phyloP scores from a whole-genome alignment of 805 yeast genomes.

The Candida montana region DNA sequence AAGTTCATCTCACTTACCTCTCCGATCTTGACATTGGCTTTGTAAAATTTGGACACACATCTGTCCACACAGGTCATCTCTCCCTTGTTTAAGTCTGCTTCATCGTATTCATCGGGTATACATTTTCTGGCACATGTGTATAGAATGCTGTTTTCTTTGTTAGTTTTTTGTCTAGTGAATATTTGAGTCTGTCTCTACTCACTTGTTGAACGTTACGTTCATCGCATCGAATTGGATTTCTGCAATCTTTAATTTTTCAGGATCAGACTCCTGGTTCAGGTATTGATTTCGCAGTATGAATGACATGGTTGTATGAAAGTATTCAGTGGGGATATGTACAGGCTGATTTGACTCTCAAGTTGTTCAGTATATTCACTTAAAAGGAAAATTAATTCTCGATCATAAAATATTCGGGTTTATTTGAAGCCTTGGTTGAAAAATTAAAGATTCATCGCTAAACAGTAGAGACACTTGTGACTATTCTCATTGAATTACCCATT shows the following conservation, averaged over 20 bases:
- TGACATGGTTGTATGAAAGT: conserved; percentile 42
- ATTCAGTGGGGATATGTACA: too few species aligned
- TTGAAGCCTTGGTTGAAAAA: too few species aligned
- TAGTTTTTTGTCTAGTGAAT: too few species aligned
- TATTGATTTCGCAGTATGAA: conserved; percentile 44
- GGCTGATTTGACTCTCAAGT: too few species aligned
- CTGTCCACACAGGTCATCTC: conserved; percentile 79
- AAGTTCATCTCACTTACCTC: too few species aligned
- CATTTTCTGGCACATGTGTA: conserved; percentile 70
- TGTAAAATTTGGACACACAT: conserved; percentile 79
- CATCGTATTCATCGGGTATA: conserved; percentile 80
- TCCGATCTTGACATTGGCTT: conserved; percentile 62
- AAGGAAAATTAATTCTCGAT: too few species aligned
- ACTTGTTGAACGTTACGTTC: conserved; percentile 46
- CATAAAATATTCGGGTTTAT: too few species aligned
- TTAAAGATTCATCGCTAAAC: too few species aligned
- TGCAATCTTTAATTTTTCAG: conserved; percentile 57
- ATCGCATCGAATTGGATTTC: conserved; percentile 65
- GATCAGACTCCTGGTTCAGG: conserved; percentile 49
- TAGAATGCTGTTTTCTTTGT: conserved; percentile 38
- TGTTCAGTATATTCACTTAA: too few species aligned
- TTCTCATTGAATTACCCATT: too few species aligned
- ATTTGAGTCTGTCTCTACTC: conserved; percentile 9
- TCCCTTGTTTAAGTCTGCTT: conserved; percentile 78
- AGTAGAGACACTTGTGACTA: too few species aligned